These are phyloP conservation scores for Fusarium torulosum DNA, from an alignment of 2,329 filamentous ascomycete genomes.

Conservation along the genomic window DNA sequence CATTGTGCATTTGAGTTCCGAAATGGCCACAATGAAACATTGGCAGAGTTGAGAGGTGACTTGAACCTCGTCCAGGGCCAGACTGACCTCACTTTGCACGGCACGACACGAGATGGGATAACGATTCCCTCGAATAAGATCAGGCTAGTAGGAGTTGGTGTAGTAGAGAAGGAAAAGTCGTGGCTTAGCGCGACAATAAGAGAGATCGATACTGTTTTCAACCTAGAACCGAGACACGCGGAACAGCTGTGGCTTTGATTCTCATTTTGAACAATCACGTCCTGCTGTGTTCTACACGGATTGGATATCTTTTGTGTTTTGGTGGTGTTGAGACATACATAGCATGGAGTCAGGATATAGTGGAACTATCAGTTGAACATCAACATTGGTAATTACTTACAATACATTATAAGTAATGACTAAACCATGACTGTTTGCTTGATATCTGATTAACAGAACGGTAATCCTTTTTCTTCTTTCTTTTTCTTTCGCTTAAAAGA, in stretches of 20 bases:
- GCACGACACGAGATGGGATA: constrained; percentile 30
- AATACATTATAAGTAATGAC: not conserved
- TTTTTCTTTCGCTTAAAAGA: not conserved
- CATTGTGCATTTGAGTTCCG: constrained; percentile 51
- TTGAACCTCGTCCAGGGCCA: constrained; percentile 48
- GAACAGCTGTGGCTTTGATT: constrained; percentile 22
- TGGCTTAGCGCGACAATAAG: constrained; percentile 50
- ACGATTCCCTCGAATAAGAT: constrained; percentile 32
- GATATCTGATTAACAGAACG: not conserved
- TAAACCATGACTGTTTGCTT: not conserved
- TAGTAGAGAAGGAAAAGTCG: constrained; percentile 40
- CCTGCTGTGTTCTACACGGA: not conserved
- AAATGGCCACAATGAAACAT: constrained; percentile 42
- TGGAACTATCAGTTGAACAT: not conserved
- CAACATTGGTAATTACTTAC: not conserved
- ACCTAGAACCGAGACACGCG: constrained; percentile 29
- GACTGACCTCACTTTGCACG: constrained; percentile 49
- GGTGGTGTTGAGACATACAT: not conserved
- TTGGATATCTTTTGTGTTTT: not conserved
- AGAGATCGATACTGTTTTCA: constrained; percentile 45
- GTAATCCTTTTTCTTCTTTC: constrained; percentile 2
- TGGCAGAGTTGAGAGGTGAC: constrained; percentile 49
- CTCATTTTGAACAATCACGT: not conserved
- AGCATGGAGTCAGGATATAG: not conserved
- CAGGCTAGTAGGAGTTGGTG: constrained; percentile 46